Evolutionary conservation across 1,284 basidiomycete species (phyloP).

Genomic region (Baeospora myosura): DNA sequence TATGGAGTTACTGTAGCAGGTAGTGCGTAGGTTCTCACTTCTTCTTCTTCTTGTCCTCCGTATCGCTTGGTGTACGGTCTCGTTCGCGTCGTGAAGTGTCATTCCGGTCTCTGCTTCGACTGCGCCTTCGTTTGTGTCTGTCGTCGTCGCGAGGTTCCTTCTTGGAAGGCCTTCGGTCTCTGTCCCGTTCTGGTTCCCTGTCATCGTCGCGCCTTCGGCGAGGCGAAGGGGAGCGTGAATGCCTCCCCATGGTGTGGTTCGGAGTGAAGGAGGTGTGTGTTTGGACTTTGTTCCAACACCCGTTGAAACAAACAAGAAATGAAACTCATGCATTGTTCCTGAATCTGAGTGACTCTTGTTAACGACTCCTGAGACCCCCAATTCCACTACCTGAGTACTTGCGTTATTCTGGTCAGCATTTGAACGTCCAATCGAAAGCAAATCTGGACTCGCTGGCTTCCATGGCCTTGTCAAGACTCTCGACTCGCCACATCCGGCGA

Average conservation of each 20-base stretch:
- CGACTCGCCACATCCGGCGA: constrained; percentile 8
- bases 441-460: no score
- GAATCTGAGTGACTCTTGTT: background rate
- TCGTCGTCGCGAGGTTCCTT: constrained; percentile 26
- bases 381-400: no score
- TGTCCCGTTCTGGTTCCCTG: constrained; percentile 22
- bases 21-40: constrained; percentile 50
- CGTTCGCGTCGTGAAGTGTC: constrained; percentile 22
- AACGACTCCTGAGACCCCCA: no score
- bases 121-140: constrained; percentile 29
- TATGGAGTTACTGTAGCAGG: background rate
- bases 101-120: constrained; percentile 34
- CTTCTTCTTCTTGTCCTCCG: constrained; percentile 33
- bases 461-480: no score
- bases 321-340: background rate
- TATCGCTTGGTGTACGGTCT: no score
- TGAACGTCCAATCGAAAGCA: no score
- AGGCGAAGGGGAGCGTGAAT: constrained; percentile 44
- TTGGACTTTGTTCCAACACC: constrained; percentile 13
- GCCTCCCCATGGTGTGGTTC: constrained; percentile 20
- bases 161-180: constrained; percentile 23
- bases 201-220: constrained; percentile 33
- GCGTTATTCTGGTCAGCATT: no score
- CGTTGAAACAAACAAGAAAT: background rate
- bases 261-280: constrained; percentile 5